Evolutionary conservation across 345 rosid genomes (phyloP).

Genomic region (Chamaenerion angustifolium): DNA sequence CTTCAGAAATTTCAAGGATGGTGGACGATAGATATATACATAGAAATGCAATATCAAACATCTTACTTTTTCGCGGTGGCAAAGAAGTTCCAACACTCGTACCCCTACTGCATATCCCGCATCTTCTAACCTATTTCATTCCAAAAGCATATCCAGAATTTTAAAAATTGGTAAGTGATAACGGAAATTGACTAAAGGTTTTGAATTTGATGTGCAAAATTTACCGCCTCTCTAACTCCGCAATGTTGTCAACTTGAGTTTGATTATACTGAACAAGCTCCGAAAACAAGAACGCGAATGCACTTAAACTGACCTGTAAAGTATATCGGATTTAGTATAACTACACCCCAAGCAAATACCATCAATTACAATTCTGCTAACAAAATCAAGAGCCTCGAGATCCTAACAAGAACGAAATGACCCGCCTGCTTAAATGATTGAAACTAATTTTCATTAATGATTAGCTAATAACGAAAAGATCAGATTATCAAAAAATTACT

Average conservation of each 20-base stretch:
- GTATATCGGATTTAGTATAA: too few relatives aligned
- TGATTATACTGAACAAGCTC: conserved; percentile 98
- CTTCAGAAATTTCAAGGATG: neutral
- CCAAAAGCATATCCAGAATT: neutral
- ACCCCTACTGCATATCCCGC: conserved; percentile 92
- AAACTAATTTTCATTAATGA: neutral
- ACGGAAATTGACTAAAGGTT: neutral
- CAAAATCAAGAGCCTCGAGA: too few relatives aligned
- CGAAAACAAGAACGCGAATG: conserved; percentile 37
- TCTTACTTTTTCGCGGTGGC: conserved; percentile 71
- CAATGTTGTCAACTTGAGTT: conserved; percentile 92
- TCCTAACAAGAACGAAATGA: neutral
- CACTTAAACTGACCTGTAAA: conserved; percentile 42
- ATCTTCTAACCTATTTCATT: conserved; percentile 63
- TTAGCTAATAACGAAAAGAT: neutral
- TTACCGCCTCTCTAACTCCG: conserved; percentile 87
- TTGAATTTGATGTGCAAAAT: neutral
- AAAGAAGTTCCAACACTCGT: conserved; percentile 81
- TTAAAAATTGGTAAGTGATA: too few relatives aligned
- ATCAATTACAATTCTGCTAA: neutral
- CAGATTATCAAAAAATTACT: too few relatives aligned
- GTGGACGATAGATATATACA: neutral
- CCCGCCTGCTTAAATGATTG: neutral
- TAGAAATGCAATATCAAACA: too few relatives aligned
- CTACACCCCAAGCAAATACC: neutral